Conservation (phyloP, 139 green algal genomes). For the Coccomyxa sp. region DNA sequence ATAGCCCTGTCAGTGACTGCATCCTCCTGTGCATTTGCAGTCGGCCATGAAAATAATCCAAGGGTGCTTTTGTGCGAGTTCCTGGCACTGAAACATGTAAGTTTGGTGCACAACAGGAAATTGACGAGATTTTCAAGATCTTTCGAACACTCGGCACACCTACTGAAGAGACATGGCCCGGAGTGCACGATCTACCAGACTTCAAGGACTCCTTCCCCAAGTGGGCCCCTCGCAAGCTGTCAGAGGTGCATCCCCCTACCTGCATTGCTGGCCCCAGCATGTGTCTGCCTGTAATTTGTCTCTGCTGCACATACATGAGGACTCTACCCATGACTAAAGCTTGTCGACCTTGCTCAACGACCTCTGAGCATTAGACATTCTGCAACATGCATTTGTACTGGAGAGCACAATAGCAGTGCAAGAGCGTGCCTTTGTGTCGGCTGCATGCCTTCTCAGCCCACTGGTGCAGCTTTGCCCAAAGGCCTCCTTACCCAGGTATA, state of each 20-base stretch:
- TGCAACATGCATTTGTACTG: no score
- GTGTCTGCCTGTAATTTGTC: no score
- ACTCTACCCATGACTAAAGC: no score
- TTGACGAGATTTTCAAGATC: constrained; percentile 72
- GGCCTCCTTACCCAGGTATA: not conserved
- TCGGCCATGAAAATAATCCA: not conserved
- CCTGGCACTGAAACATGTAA: not conserved
- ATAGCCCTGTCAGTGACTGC: not conserved
- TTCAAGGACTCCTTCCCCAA: constrained; percentile 78
- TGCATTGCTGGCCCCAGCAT: not conserved
- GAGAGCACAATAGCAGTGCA: no score
- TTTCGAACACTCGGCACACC: constrained; percentile 64
- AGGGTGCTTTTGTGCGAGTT: not conserved
- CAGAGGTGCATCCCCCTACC: not conserved
- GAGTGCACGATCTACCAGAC: constrained; percentile 57
- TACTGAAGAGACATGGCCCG: constrained; percentile 43
- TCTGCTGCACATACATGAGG: no score
- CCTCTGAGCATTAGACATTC: no score
- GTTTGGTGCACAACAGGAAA: constrained; percentile 34
- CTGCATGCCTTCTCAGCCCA: not conserved
- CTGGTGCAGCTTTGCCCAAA: not conserved
- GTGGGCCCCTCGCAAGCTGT: constrained; percentile 27
- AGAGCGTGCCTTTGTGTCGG: no score
- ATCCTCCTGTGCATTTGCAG: not conserved
- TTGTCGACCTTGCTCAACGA: no score